These are phyloP conservation scores for Triadica sebifera DNA, from an alignment of 345 rosid species.

Conservation along the genomic window DNA sequence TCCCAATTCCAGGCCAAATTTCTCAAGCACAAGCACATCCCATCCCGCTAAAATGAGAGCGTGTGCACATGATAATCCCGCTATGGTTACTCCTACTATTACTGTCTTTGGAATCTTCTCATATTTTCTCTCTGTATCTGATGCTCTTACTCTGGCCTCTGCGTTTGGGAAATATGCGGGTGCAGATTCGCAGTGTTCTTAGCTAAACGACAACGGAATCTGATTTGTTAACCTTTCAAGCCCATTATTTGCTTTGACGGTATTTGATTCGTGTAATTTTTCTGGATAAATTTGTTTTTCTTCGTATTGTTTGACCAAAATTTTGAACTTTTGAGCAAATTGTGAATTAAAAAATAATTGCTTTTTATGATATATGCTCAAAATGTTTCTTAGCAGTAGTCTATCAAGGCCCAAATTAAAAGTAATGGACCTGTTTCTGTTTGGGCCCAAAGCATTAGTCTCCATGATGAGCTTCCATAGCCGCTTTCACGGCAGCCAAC, in stretches of 20 bases:
- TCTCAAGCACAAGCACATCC: constrained; percentile 70
- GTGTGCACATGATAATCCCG: constrained; percentile 73
- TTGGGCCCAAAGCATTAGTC: background rate
- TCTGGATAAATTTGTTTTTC: too few relatives aligned
- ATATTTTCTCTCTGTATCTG: constrained; percentile 18
- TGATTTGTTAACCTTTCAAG: too few relatives aligned
- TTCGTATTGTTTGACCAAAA: too few relatives aligned
- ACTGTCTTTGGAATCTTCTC: constrained; percentile 44
- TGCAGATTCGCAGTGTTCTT: background rate
- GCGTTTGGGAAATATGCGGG: background rate
- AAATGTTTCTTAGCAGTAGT: too few relatives aligned
- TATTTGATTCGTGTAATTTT: too few relatives aligned
- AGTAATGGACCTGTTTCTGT: background rate
- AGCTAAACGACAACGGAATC: too few relatives aligned
- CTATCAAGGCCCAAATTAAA: too few relatives aligned
- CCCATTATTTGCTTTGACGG: too few relatives aligned
- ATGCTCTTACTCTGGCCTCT: background rate
- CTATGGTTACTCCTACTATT: constrained; percentile 77
- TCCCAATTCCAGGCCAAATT: constrained; percentile 57
- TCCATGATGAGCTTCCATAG: background rate
- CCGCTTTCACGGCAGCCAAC: background rate
- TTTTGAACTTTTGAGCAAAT: too few relatives aligned
- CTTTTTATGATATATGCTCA: too few relatives aligned
- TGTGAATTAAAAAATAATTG: too few relatives aligned
- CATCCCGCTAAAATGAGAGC: constrained; percentile 60